Conservation (phyloP, 2,329 filamentous ascomycete genomes). For the Aspergillus pseudoglaucus region DNA sequence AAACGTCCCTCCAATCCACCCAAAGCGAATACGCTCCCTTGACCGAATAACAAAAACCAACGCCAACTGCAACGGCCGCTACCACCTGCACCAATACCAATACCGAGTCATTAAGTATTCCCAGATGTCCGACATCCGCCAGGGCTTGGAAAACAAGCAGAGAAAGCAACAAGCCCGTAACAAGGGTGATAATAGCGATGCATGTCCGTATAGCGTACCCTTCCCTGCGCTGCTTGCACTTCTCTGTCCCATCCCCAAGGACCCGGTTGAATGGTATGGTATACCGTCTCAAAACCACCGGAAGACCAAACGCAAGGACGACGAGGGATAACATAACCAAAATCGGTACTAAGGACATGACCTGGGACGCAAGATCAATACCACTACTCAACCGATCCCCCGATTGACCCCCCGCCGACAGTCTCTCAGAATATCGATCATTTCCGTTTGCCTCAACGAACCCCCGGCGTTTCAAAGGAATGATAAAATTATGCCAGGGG, state of each 20-base stretch:
- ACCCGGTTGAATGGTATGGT: neutral
- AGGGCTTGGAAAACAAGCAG: neutral
- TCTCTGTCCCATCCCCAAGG: neutral
- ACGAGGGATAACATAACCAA: neutral
- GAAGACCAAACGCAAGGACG: neutral
- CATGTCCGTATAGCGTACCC: neutral
- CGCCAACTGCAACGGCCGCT: neutral
- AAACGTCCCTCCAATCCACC: constrained; percentile 1
- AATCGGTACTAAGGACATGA: neutral
- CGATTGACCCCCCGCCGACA: neutral
- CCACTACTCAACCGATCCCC: neutral
- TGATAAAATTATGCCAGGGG: constrained; percentile 36
- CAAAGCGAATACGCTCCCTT: constrained; percentile 3
- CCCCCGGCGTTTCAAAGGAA: constrained; percentile 22
- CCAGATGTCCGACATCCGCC: neutral
- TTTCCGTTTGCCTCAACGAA: neutral
- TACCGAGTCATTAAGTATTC: neutral
- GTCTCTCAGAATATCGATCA: neutral
- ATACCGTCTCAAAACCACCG: neutral
- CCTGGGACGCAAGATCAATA: neutral
- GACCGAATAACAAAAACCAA: constrained; percentile 1
- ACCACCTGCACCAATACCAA: neutral
- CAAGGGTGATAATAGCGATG: neutral
- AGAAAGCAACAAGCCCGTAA: neutral
- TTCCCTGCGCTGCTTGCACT: neutral